A percentile compares a stretch with the other conserved stretches of the same genome.
These are phyloP conservation scores for Pichia paraexigua DNA, from an alignment of 805 yeast species.

Conservation along the genomic window DNA sequence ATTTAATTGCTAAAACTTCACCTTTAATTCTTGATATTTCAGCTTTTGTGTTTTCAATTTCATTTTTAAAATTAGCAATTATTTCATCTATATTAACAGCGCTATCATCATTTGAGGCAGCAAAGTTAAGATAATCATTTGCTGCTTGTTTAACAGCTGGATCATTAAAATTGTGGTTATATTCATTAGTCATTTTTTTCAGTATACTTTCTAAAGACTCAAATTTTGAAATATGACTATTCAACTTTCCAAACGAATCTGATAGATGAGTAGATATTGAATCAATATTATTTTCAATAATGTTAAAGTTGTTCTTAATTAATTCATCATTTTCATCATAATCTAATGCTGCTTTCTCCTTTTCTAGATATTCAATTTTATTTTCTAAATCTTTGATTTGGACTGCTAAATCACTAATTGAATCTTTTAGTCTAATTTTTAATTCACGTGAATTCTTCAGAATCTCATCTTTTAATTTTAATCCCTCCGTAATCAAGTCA, in stretches of 20 bases:
- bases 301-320: background rate
- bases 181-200: slow-evolving; percentile 42
- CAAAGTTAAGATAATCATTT: slow-evolving; percentile 41
- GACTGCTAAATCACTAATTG: background rate
- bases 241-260: background rate
- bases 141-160: slow-evolving; percentile 75
- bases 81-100: background rate
- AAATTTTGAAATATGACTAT: background rate
- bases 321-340: slow-evolving; percentile 1
- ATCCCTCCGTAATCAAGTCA: slow-evolving; percentile 27
- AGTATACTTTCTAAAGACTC: slow-evolving; percentile 40
- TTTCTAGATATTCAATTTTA: slow-evolving; percentile 16
- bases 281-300: slow-evolving; percentile 8
- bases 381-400: slow-evolving; percentile 21
- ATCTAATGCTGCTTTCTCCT: background rate
- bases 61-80: background rate
- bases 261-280: slow-evolving; percentile 10
- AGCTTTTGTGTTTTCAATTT: background rate
- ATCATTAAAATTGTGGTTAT: slow-evolving; percentile 81
- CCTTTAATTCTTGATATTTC: background rate
- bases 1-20: background rate
- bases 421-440: slow-evolving; percentile 16
- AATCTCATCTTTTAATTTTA: slow-evolving; percentile 26
- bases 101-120: slow-evolving; percentile 20
- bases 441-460: slow-evolving; percentile 22